Percentiles rank a stretch among this genome's conserved stretches.
Evolutionary conservation across 495 filamentous ascomycete species (phyloP).

Genomic region (Penicillium robsamsonii): DNA sequence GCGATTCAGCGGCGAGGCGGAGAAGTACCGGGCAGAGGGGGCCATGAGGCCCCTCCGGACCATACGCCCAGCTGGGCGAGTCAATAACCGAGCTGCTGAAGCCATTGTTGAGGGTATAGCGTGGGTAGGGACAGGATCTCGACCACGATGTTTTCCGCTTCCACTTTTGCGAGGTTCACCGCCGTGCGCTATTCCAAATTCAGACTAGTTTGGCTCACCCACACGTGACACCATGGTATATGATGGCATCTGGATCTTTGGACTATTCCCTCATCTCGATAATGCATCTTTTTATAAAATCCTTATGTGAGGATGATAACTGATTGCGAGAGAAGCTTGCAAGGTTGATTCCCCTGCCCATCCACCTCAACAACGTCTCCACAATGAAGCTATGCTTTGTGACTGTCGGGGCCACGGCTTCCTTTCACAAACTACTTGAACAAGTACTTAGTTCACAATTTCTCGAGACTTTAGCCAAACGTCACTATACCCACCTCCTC

Average conservation of each 20-base stretch:
- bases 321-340: neutral
- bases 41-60: constrained; percentile 30
- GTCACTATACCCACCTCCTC: constrained; percentile 62
- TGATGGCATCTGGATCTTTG: constrained; percentile 1
- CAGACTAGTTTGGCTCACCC: neutral
- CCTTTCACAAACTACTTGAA: constrained; percentile 68
- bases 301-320: neutral
- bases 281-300: neutral
- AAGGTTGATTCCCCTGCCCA: neutral
- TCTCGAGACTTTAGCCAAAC: constrained; percentile 50
- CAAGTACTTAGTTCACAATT: constrained; percentile 63
- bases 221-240: constrained; percentile 13
- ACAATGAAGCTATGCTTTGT: constrained; percentile 64
- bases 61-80: constrained; percentile 35
- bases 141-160: constrained; percentile 24
- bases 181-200: constrained; percentile 19
- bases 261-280: neutral
- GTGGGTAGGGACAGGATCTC: constrained; percentile 7
- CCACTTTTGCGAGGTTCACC: constrained; percentile 17
- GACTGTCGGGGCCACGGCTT: constrained; percentile 87
- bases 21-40: constrained; percentile 38
- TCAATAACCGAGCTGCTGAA: constrained; percentile 39
- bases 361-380: neutral
- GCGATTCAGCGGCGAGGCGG: constrained; percentile 36
- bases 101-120: constrained; percentile 37